Conservation (phyloP, 2,329 filamentous ascomycete genomes). For the Apiospora aurea region DNA sequence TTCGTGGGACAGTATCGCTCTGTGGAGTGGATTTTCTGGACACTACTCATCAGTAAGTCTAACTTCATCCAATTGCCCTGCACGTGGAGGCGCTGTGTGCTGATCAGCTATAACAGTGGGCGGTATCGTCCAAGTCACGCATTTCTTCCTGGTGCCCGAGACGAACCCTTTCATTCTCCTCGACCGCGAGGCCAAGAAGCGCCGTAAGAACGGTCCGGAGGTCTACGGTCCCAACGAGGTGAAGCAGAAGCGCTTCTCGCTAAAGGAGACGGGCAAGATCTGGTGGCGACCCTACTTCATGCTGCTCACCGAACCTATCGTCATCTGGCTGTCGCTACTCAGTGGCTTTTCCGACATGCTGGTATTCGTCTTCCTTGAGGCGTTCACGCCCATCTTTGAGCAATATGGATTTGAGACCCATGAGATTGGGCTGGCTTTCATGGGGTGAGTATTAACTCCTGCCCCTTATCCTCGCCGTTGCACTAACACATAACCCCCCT, state of each 20-base stretch:
- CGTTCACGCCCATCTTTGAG: constrained; percentile 64
- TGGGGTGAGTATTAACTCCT: constrained; percentile 36
- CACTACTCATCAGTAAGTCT: constrained; percentile 59
- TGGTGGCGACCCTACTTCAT: constrained; percentile 68
- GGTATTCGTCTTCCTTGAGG: constrained; percentile 72
- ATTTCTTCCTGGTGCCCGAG: constrained; percentile 63
- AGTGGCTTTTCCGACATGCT: constrained; percentile 69
- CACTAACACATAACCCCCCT: neutral
- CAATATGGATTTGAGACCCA: constrained; percentile 62
- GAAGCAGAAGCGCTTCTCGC: constrained; percentile 46
- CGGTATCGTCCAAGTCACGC: constrained; percentile 58
- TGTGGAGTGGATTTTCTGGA: constrained; percentile 70
- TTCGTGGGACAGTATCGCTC: constrained; percentile 54
- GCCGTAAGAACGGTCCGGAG: constrained; percentile 56
- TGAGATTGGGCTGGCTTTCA: constrained; percentile 47
- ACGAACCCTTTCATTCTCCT: constrained; percentile 65
- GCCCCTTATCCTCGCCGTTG: neutral
- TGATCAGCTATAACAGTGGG: constrained; percentile 49
- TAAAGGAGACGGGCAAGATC: constrained; percentile 53
- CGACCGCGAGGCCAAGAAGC: constrained; percentile 63
- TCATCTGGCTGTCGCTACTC: constrained; percentile 63
- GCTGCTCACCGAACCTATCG: constrained; percentile 69
- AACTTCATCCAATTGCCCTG: too few relatives aligned
- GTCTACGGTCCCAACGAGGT: constrained; percentile 58
- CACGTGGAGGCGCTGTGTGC: too few relatives aligned